These are phyloP conservation scores for Ormosia emarginata DNA, from an alignment of 306 rosid species.

Conservation along the genomic window DNA sequence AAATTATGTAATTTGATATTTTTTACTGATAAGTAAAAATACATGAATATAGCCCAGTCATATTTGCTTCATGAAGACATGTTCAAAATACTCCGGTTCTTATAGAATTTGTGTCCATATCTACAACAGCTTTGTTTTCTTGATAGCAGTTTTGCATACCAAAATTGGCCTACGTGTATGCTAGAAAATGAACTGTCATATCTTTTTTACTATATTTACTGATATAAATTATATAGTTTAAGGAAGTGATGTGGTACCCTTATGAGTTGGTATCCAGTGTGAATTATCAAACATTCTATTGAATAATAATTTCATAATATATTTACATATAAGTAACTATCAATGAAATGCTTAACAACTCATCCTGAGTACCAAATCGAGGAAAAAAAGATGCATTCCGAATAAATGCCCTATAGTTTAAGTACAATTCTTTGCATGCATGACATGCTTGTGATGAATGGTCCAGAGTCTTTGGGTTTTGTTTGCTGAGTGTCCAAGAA, in stretches of 20 bases:
- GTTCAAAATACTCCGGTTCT: background rate
- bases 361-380: too few species aligned
- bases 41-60: background rate
- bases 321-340: too few species aligned
- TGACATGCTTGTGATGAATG: background rate
- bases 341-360: too few species aligned
- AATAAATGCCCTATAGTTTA: background rate
- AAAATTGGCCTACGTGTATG: background rate
- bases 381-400: too few species aligned
- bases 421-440: background rate
- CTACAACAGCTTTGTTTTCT: background rate
- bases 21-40: conserved; percentile 4
- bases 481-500: background rate
- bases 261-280: too few species aligned
- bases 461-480: background rate
- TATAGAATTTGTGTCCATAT: background rate
- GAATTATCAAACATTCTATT: too few species aligned
- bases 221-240: background rate
- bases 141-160: background rate
- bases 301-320: too few species aligned
- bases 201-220: background rate
- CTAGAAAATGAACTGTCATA: background rate
- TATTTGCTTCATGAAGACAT: conserved; percentile 1
- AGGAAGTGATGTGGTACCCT: too few species aligned
- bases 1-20: conserved; percentile 19